These are phyloP conservation scores for Selaginella moellendorffii DNA, from an alignment of 75 land plant genomes.

Conservation along the genomic window DNA sequence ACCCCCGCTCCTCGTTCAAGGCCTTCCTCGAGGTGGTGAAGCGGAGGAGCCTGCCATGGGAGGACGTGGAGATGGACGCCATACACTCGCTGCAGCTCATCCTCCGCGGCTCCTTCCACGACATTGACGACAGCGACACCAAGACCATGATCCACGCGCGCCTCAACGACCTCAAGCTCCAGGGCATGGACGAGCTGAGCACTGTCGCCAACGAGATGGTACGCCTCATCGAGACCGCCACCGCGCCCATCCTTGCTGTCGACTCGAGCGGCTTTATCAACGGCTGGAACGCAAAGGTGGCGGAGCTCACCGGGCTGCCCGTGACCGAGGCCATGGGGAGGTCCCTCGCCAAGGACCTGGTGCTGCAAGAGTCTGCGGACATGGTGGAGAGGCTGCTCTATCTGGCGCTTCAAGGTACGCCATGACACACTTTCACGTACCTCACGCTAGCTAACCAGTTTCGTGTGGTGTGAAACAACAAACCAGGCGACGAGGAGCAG, in stretches of 20 bases:
- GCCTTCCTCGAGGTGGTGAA: slow-evolving; percentile 74
- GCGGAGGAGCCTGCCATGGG: slow-evolving; percentile 56
- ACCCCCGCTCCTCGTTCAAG: slow-evolving; percentile 70
- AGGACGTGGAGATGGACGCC: slow-evolving; percentile 80
- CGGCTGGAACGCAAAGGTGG: slow-evolving; percentile 72
- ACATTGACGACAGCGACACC: slow-evolving; percentile 14
- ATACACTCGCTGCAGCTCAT: slow-evolving; percentile 80
- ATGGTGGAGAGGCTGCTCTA: slow-evolving; percentile 56
- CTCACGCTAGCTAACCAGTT: too few relatives aligned
- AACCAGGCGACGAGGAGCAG: background rate
- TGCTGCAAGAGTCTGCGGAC: slow-evolving; percentile 47
- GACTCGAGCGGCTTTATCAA: slow-evolving; percentile 48
- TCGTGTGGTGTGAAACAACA: too few relatives aligned
- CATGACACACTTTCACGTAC: background rate
- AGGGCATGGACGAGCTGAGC: slow-evolving; percentile 51
- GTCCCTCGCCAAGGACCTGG: slow-evolving; percentile 56
- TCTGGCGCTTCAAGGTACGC: slow-evolving; percentile 64
- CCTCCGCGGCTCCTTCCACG: slow-evolving; percentile 40
- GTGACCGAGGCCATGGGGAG: slow-evolving; percentile 49
- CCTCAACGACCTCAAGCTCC: slow-evolving; percentile 40
- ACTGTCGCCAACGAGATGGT: slow-evolving; percentile 78
- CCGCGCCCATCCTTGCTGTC: slow-evolving; percentile 64
- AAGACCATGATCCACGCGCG: slow-evolving; percentile 26
- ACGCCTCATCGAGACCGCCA: slow-evolving; percentile 72
- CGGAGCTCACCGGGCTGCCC: slow-evolving; percentile 54